A percentile compares a stretch with the other conserved stretches of the same genome.
phyloP scores from a whole-genome alignment of 106 monocot species.

The Cymbidium sinense region DNA sequence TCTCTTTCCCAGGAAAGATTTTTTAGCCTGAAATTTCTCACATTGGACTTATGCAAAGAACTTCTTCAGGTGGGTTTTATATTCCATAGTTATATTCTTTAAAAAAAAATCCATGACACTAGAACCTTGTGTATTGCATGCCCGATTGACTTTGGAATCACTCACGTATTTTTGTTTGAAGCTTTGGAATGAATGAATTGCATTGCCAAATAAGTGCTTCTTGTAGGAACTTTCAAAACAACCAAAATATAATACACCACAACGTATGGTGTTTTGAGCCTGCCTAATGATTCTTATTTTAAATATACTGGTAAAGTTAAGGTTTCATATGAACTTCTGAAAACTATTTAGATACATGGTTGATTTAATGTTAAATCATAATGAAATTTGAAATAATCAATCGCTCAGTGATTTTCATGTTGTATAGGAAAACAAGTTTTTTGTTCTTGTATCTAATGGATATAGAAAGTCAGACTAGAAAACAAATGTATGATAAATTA shows the following conservation, averaged over 20 bases:
- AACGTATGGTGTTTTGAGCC: background rate
- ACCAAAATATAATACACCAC: background rate
- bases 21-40: constrained; percentile 51
- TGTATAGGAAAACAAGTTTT: background rate
- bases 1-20: constrained; percentile 58
- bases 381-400: background rate
- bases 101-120: background rate
- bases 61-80: constrained; percentile 63
- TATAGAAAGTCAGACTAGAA: background rate
- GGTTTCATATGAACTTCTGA: background rate
- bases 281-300: background rate
- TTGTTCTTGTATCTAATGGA: background rate
- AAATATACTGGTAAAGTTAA: background rate
- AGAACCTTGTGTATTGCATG: background rate
- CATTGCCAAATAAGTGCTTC: background rate
- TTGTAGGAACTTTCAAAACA: background rate
- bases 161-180: background rate
- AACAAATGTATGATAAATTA: background rate
- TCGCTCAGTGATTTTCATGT: background rate
- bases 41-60: constrained; percentile 58
- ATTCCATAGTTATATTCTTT: background rate
- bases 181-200: background rate
- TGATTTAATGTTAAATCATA: background rate
- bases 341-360: background rate
- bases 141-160: background rate